Evolutionary conservation across 805 yeast genomes (phyloP).

Genomic region (Metschnikowia hibisci): DNA sequence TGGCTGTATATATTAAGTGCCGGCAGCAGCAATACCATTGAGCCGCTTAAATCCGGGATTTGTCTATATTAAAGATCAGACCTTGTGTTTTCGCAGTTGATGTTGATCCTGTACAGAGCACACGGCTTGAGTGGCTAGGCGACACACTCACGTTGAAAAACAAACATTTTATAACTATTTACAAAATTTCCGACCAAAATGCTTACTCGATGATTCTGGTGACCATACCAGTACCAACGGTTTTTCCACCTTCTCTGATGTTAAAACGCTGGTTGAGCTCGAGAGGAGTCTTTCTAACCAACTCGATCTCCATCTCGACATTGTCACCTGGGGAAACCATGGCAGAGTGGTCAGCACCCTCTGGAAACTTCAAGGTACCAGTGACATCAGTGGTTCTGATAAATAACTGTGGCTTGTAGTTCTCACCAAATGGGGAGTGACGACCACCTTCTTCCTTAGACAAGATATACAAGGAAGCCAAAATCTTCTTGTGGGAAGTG

Average conservation of each 20-base stretch:
- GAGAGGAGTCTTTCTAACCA: slow-evolving; percentile 86
- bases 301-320: slow-evolving; percentile 89
- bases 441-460: slow-evolving; percentile 99
- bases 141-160: background rate
- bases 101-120: background rate
- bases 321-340: slow-evolving; percentile 98
- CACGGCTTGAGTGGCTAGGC: background rate
- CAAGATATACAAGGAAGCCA: slow-evolving; percentile 88
- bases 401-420: slow-evolving; percentile 97
- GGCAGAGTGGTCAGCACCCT: slow-evolving; percentile 73
- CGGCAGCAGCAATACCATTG: slow-evolving; percentile 25
- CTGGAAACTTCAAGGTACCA: slow-evolving; percentile 86
- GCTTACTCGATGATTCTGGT: slow-evolving; percentile 78
- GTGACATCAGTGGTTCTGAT: slow-evolving; percentile 96
- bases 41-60: background rate
- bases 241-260: slow-evolving; percentile 99
- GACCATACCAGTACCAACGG: slow-evolving; percentile 97
- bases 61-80: background rate
- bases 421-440: slow-evolving; percentile 93
- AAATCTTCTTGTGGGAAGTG: slow-evolving; percentile 87
- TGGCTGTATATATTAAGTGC: slow-evolving; percentile 30
- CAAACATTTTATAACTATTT: slow-evolving; percentile 6
- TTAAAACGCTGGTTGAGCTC: slow-evolving; percentile 98
- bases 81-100: slow-evolving; percentile 4
- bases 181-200: background rate